These are phyloP conservation scores for Tylopilus subfusipes DNA, from an alignment of 768 basidiomycete species.

Conservation along the genomic window DNA sequence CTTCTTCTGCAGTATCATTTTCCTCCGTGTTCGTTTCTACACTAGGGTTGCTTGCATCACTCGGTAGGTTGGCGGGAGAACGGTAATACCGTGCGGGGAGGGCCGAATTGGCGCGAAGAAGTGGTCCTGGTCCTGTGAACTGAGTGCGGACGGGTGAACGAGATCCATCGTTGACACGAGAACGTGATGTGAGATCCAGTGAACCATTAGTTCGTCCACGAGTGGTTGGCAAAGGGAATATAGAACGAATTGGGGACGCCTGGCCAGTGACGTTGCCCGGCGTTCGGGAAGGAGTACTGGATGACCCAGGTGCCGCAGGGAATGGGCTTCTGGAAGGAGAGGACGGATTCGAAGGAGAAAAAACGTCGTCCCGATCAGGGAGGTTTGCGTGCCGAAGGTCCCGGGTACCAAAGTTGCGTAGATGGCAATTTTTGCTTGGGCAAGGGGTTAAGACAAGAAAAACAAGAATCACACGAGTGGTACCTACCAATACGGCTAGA, in stretches of 20 bases:
- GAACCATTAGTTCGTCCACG: slow-evolving; percentile 22
- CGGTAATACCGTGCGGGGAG: slow-evolving; percentile 38
- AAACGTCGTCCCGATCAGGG: slow-evolving; percentile 43
- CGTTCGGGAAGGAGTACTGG: slow-evolving; percentile 9
- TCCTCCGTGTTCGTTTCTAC: slow-evolving; percentile 18
- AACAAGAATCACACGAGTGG: not conserved
- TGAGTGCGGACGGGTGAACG: slow-evolving; percentile 28
- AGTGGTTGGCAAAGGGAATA: slow-evolving; percentile 34
- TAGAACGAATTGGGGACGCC: slow-evolving; percentile 28
- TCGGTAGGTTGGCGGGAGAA: slow-evolving; percentile 12
- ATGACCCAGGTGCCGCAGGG: slow-evolving; percentile 9
- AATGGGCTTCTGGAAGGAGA: slow-evolving; percentile 29
- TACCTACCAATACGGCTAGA: slow-evolving; percentile 45
- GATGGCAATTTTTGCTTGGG: slow-evolving; percentile 76
- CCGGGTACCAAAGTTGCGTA: slow-evolving; percentile 73
- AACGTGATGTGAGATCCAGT: slow-evolving; percentile 25
- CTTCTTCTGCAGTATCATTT: slow-evolving; percentile 25
- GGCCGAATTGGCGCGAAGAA: slow-evolving; percentile 40
- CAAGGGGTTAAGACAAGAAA: not conserved
- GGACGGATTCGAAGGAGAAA: slow-evolving; percentile 29
- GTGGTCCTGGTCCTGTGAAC: slow-evolving; percentile 29
- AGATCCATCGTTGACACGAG: slow-evolving; percentile 14
- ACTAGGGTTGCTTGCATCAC: slow-evolving; percentile 6
- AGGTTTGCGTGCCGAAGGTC: slow-evolving; percentile 72
- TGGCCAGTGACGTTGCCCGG: slow-evolving; percentile 22